A percentile compares a stretch with the other conserved stretches of the same genome.
These are phyloP conservation scores for Potentilla sterilis DNA, from an alignment of 306 rosid genomes.

Conservation along the genomic window DNA sequence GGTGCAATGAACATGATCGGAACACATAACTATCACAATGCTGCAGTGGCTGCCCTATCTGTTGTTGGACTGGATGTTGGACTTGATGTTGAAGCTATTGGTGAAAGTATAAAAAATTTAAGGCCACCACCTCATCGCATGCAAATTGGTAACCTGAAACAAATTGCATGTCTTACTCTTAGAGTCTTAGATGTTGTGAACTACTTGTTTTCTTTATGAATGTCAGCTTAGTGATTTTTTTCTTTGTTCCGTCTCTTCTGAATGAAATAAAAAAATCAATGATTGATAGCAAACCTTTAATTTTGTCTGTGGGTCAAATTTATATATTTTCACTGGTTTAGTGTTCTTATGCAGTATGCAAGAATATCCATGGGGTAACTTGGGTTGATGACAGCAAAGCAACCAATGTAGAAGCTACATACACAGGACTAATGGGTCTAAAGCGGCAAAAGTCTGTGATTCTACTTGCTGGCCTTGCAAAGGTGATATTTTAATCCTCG, in stretches of 20 bases:
- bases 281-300: neutral
- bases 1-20: conserved; percentile 30
- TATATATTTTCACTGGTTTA: neutral
- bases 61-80: conserved; percentile 28
- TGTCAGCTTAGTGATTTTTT: neutral
- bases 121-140: conserved; percentile 35
- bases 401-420: conserved; percentile 32
- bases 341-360: conserved; percentile 22
- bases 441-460: conserved; percentile 27
- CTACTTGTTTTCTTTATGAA: neutral
- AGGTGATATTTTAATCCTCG: conserved; percentile 19
- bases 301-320: too few species aligned
- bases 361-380: conserved; percentile 21
- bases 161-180: neutral
- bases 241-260: neutral
- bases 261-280: neutral
- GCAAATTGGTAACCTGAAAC: conserved; percentile 29
- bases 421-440: conserved; percentile 34
- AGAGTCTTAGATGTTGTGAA: neutral
- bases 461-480: conserved; percentile 37
- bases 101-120: conserved; percentile 27
- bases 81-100: conserved; percentile 20
- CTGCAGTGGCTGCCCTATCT: conserved; percentile 34
- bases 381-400: conserved; percentile 41
- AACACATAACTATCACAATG: conserved; percentile 30